These are phyloP conservation scores for Hanseniaspora gamundiae DNA, from an alignment of 1,139 yeast species.

Conservation along the genomic window DNA sequence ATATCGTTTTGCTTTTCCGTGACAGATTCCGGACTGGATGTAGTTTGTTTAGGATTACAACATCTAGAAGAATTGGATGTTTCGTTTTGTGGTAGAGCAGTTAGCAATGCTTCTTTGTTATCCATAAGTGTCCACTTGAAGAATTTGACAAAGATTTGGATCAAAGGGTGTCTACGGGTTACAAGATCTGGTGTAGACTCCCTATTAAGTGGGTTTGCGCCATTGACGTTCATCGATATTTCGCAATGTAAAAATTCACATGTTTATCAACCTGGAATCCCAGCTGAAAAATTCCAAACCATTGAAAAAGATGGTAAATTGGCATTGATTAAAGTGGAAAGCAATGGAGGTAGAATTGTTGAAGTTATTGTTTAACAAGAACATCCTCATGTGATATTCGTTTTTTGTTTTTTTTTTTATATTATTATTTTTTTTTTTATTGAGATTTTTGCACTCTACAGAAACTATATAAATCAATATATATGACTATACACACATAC, in stretches of 20 bases:
- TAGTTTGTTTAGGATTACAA: conserved; percentile 53
- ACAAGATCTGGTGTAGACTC: conserved; percentile 67
- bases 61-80: conserved; percentile 40
- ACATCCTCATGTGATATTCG: background rate
- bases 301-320: conserved; percentile 37
- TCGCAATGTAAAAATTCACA: conserved; percentile 59
- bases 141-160: conserved; percentile 34
- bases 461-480: too few relatives aligned
- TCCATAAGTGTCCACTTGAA: conserved; percentile 47
- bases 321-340: conserved; percentile 48
- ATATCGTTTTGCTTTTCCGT: conserved; percentile 66
- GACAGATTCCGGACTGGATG: conserved; percentile 56
- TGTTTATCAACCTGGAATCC: conserved; percentile 43
- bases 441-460: too few relatives aligned
- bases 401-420: background rate
- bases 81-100: conserved; percentile 72
- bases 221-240: conserved; percentile 42
- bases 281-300: conserved; percentile 42
- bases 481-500: too few relatives aligned
- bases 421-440: background rate
- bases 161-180: conserved; percentile 64
- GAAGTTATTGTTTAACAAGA: conserved; percentile 33
- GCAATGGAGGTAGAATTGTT: conserved; percentile 37
- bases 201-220: conserved; percentile 43
- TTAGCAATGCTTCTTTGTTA: conserved; percentile 55